Percentiles rank a stretch among this genome's conserved stretches.
phyloP scores from a whole-genome alignment of 495 filamentous ascomycete species.

The Tuber melanosporum region DNA sequence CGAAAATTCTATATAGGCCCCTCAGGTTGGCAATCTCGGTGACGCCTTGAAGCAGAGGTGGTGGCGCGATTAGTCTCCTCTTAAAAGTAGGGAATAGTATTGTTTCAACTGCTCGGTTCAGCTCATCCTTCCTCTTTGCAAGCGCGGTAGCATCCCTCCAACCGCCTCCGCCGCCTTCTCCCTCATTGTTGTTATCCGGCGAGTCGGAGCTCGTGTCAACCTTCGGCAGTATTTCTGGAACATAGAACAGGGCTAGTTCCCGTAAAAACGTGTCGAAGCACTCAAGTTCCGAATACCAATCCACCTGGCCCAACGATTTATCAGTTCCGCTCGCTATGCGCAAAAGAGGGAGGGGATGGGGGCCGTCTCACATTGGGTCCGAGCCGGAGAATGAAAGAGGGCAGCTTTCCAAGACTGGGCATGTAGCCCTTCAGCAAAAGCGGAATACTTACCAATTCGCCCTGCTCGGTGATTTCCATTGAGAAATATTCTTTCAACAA shows the following conservation, averaged over 20 bases:
- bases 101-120: slow-evolving; percentile 60
- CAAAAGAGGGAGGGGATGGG: slow-evolving; percentile 3
- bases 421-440: slow-evolving; percentile 83
- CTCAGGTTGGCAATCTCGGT: slow-evolving; percentile 91
- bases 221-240: slow-evolving; percentile 72
- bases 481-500: slow-evolving; percentile 94
- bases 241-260: slow-evolving; percentile 89
- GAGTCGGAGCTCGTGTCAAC: slow-evolving; percentile 40
- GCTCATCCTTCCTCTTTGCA: slow-evolving; percentile 50
- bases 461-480: slow-evolving; percentile 69
- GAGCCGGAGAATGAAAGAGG: slow-evolving; percentile 76
- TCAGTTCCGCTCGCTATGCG: slow-evolving; percentile 12
- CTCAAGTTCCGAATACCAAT: slow-evolving; percentile 75
- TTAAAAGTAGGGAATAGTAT: slow-evolving; percentile 77
- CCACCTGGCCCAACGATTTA: slow-evolving; percentile 51
- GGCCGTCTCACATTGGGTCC: slow-evolving; percentile 54
- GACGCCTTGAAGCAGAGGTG: slow-evolving; percentile 65
- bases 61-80: slow-evolving; percentile 76
- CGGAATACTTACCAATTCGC: slow-evolving; percentile 71
- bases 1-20: slow-evolving; percentile 94
- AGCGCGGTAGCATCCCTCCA: slow-evolving; percentile 45
- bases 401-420: slow-evolving; percentile 77
- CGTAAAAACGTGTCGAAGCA: slow-evolving; percentile 81
- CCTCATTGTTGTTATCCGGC: slow-evolving; percentile 37
- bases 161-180: slow-evolving; percentile 44